Percentiles rank a stretch among this genome's conserved stretches.
phyloP scores from a whole-genome alignment of 352 stramenopile genomes.

The Pythium periplocum region DNA sequence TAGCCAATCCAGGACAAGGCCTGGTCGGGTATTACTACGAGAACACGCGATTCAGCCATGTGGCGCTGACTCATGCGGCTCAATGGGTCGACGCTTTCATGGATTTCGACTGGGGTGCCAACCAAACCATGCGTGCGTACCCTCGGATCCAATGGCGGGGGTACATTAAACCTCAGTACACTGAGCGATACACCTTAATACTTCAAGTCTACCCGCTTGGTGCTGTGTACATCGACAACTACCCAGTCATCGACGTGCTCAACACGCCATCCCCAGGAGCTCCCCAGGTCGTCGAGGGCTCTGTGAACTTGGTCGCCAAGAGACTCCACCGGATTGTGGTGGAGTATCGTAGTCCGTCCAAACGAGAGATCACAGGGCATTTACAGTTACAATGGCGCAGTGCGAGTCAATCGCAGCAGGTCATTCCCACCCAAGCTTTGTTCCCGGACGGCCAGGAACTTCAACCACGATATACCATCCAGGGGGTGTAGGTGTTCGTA shows the following conservation, averaged over 20 bases:
- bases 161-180: constrained; percentile 13
- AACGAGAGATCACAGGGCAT: constrained; percentile 6
- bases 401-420: constrained; percentile 9
- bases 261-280: constrained; percentile 1
- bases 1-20: constrained; percentile 16
- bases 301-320: constrained; percentile 9
- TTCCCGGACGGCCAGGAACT: constrained; percentile 17
- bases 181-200: constrained; percentile 13
- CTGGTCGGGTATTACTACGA: constrained; percentile 20
- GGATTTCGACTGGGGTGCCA: constrained; percentile 19
- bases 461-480: constrained; percentile 12
- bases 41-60: constrained; percentile 6
- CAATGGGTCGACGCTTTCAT: constrained; percentile 15
- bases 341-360: constrained; percentile 18
- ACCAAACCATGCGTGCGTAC: constrained; percentile 20
- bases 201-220: constrained; percentile 6
- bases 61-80: constrained; percentile 1
- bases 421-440: constrained; percentile 13
- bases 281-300: constrained; percentile 6
- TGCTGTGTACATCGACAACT: constrained; percentile 19
- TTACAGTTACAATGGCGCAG: constrained; percentile 17
- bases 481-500: neutral
- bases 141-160: constrained; percentile 21
- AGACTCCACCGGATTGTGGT: constrained; percentile 18
- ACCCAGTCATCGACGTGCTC: constrained; percentile 14